Percentiles rank a stretch among this genome's conserved stretches.
Evolutionary conservation across 495 filamentous ascomycete genomes (phyloP).

Genomic region (Penicillium waksmanii): DNA sequence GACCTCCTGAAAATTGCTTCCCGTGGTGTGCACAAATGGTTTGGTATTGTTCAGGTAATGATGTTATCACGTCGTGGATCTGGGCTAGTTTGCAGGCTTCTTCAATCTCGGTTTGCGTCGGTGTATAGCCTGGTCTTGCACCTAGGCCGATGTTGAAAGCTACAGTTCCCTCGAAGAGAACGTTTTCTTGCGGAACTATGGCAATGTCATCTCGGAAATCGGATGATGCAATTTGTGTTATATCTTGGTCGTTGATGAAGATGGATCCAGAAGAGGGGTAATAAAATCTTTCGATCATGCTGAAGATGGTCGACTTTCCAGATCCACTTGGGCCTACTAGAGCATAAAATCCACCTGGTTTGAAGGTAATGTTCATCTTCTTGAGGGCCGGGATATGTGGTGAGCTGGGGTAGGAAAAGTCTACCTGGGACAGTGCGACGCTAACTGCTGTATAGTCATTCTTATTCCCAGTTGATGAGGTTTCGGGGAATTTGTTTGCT

Average conservation of each 20-base stretch:
- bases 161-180: conserved; percentile 59
- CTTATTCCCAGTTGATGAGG: background rate
- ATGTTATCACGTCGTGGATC: conserved; percentile 60
- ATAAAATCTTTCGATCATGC: conserved; percentile 63
- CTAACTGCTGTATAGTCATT: conserved; percentile 26
- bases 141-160: conserved; percentile 58
- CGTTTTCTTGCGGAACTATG: conserved; percentile 58
- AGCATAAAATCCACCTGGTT: conserved; percentile 60
- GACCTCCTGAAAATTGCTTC: conserved; percentile 71
- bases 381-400: conserved; percentile 56
- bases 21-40: conserved; percentile 67
- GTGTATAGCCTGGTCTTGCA: conserved; percentile 43
- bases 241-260: conserved; percentile 45
- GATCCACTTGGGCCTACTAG: conserved; percentile 65
- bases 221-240: conserved; percentile 36
- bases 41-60: conserved; percentile 63
- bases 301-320: conserved; percentile 65
- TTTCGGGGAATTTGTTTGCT: conserved; percentile 19
- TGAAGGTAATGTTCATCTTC: conserved; percentile 55
- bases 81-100: conserved; percentile 60
- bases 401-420: conserved; percentile 64
- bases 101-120: conserved; percentile 53
- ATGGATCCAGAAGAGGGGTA: conserved; percentile 45
- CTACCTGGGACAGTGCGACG: conserved; percentile 56
- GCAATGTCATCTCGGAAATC: conserved; percentile 52